phyloP scores from a whole-genome alignment of 2,329 filamentous ascomycete genomes.

The Boeremia lycopersici region DNA sequence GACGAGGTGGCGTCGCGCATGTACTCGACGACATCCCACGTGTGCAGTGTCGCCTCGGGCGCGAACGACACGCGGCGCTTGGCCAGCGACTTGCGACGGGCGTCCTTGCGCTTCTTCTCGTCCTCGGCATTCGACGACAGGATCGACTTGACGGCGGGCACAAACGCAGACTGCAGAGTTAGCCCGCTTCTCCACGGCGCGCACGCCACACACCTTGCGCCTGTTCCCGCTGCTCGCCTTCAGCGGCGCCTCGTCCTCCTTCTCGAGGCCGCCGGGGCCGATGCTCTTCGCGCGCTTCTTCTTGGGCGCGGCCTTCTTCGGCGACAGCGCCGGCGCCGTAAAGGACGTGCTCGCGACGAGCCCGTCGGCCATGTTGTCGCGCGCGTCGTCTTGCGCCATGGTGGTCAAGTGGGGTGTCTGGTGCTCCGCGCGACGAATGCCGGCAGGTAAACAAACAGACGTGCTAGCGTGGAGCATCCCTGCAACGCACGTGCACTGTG shows the following conservation, averaged over 20 bases:
- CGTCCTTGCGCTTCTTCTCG: conserved; percentile 74
- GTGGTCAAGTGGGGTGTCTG: conserved; percentile 21
- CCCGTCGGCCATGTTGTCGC: conserved; percentile 69
- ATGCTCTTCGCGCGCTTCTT: conserved; percentile 85
- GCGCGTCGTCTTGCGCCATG: conserved; percentile 58
- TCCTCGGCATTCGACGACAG: conserved; percentile 65
- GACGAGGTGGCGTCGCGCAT: conserved; percentile 83
- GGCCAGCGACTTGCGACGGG: conserved; percentile 86
- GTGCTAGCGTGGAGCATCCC: conserved; percentile 15
- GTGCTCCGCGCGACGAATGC: conserved; percentile 10
- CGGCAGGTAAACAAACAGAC: conserved; percentile 22
- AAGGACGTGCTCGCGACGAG: conserved; percentile 39
- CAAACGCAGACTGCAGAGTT: conserved; percentile 51
- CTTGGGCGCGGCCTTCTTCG: conserved; percentile 34
- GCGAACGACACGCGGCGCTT: conserved; percentile 96
- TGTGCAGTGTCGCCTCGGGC: conserved; percentile 94
- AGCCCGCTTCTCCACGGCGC: conserved; percentile 15
- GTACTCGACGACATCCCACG: conserved; percentile 92
- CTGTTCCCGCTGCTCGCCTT: conserved; percentile 77
- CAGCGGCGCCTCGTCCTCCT: conserved; percentile 78
- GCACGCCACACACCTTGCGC: conserved; percentile 67
- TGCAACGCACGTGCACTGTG: conserved; percentile 1
- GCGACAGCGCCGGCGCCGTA: conserved; percentile 33
- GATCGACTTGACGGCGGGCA: conserved; percentile 58
- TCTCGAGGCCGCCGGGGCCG: conserved; percentile 87